These are phyloP conservation scores for Neurospora sublineolata DNA, from an alignment of 495 filamentous ascomycete species.

Conservation along the genomic window DNA sequence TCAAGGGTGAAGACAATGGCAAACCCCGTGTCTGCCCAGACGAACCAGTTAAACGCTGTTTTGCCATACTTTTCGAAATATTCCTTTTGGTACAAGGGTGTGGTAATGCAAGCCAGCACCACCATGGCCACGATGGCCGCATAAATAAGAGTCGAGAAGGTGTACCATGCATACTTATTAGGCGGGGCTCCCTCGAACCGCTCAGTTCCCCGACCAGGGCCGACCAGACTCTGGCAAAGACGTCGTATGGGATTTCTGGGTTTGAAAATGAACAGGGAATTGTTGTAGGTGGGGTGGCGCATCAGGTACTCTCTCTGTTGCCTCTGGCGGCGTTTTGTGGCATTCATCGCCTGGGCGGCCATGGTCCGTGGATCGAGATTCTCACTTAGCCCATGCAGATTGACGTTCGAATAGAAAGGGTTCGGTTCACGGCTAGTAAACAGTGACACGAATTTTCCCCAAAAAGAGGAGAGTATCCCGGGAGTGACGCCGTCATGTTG, in stretches of 20 bases:
- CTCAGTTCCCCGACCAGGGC: conserved; percentile 76
- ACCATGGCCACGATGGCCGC: conserved; percentile 95
- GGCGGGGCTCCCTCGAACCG: conserved; percentile 79
- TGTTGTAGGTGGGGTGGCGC: conserved; percentile 85
- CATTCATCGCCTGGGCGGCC: conserved; percentile 80
- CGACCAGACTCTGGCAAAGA: conserved; percentile 82
- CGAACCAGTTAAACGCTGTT: conserved; percentile 67
- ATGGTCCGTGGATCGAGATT: conserved; percentile 73
- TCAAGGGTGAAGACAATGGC: conserved; percentile 80
- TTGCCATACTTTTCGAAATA: conserved; percentile 49
- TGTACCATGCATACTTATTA: conserved; percentile 79
- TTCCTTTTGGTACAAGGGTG: conserved; percentile 80
- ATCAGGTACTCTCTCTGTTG: conserved; percentile 84
- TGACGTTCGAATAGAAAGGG: conserved; percentile 81
- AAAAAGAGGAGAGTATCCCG: conserved; percentile 44
- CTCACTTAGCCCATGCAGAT: conserved; percentile 61
- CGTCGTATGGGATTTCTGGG: conserved; percentile 65
- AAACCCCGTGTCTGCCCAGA: conserved; percentile 83
- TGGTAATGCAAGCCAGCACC: conserved; percentile 84
- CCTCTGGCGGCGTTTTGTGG: conserved; percentile 66
- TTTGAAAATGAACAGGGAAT: conserved; percentile 75
- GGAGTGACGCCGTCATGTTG: conserved; percentile 29
- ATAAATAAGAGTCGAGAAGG: conserved; percentile 89
- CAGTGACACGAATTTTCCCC: conserved; percentile 40
- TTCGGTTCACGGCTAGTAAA: conserved; percentile 68